Evolutionary conservation across 163 green algal genomes (phyloP).

Genomic region (Scenedesmus sp.): DNA sequence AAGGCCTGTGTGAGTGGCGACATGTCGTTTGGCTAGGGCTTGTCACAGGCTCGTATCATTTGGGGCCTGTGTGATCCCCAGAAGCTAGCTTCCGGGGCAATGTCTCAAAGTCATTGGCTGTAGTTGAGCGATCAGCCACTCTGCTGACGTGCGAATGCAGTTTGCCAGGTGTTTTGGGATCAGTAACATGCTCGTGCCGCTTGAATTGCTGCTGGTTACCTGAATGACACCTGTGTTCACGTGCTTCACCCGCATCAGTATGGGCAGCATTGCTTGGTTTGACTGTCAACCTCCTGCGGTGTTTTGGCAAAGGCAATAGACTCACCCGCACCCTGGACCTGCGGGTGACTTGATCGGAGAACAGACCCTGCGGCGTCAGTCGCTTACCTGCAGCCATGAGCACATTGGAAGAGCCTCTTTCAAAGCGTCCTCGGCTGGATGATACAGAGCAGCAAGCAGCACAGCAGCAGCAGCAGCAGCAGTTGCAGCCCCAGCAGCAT

Average conservation of each 20-base stretch:
- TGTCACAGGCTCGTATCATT: background rate
- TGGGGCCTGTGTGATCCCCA: background rate
- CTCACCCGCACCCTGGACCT: background rate
- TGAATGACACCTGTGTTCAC: background rate
- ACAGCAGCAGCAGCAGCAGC: constrained; percentile 33
- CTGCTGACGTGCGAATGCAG: too few species aligned
- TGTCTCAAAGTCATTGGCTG: too few species aligned
- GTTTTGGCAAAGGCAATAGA: background rate
- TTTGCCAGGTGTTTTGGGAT: too few species aligned
- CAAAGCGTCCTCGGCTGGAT: constrained; percentile 19
- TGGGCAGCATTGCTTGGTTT: background rate
- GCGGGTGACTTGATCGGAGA: background rate
- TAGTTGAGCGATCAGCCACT: too few species aligned
- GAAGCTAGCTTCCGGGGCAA: too few species aligned
- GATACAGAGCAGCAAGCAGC: background rate
- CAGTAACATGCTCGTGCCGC: background rate
- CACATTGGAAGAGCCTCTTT: background rate
- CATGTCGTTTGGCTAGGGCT: background rate
- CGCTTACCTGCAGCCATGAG: background rate
- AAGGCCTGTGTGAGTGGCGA: background rate
- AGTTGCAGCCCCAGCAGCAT: background rate
- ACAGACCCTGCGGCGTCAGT: too few species aligned
- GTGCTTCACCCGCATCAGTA: background rate
- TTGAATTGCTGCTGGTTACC: background rate
- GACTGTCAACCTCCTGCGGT: background rate